Evolutionary conservation across 140 eudicot species (phyloP), one percentile per base, ranked within the genome.

Genomic region (Ambrosia hybrid): DNA sequence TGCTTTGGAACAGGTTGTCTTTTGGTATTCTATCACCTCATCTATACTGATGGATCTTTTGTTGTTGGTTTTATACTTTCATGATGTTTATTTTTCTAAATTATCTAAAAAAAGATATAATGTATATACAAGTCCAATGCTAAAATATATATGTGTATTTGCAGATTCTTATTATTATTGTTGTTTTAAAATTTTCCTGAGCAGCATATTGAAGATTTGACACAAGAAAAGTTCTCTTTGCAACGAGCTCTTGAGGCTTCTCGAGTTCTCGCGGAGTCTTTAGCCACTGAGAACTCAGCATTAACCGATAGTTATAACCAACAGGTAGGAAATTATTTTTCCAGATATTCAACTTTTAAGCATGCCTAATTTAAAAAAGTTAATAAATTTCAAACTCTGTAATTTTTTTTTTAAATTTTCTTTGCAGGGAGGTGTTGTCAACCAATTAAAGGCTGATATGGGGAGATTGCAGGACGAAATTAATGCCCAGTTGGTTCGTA

Each of bases 201-300:
- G 80, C 90, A 93, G 94, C 96, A 93, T 83, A 93, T 93, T 75
- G 98, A 93, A 88, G 98, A 93, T 72, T 59, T 93, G 65, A 93
- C 97, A 10, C 98, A 93, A 74, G 98, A 93, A 64, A 93, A 90
- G 80, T 93, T 90, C 77, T 87, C 98, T 55, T 83, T 93, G 85
- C 98, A 93, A 87, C 88, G 98, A 73, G 88, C 98, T 61, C 82
- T 93, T 77, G 98, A 93, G 75, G 96, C 98, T 79, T 90, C 98
- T 57, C 85, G 85, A 71, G 79, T 87, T 74, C 81, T 93, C 38
- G 85, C 98, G 36, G 98, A 87, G 86, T 90, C 96, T 57, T 73
- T 93, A 80, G 97, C 98, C 65, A 74, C 96, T 61, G 98, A 93
- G 74, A 93, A 93, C 77, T 85, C 97, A 69, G 84, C 96, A 36